phyloP scores from a whole-genome alignment of 768 basidiomycete species.

The Kwoniella dendrophila region DNA sequence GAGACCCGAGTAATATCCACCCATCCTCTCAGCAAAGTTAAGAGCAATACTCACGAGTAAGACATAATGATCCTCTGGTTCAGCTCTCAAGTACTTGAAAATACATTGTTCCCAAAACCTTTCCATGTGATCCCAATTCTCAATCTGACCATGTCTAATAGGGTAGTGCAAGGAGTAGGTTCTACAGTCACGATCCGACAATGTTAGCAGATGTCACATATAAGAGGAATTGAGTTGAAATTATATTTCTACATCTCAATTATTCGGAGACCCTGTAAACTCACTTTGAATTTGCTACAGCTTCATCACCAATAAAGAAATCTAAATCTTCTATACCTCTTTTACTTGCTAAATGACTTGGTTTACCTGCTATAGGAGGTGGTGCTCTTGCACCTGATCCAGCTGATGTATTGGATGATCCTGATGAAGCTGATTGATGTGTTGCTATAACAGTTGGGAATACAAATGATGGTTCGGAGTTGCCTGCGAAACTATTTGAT shows the following conservation, averaged over 20 bases:
- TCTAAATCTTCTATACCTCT: conserved; percentile 98
- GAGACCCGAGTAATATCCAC: background rate
- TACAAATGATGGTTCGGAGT: conserved; percentile 99
- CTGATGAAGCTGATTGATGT: conserved; percentile 65
- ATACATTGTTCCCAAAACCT: conserved; percentile 99
- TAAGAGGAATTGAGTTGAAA: no score
- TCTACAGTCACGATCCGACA: conserved; percentile 22
- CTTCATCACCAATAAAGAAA: conserved; percentile 99
- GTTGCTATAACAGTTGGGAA: conserved; percentile 98
- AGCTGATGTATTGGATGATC: conserved; percentile 28
- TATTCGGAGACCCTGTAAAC: conserved; percentile 11
- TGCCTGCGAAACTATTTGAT: conserved; percentile 81
- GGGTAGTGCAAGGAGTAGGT: conserved; percentile 96
- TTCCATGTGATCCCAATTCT: conserved; percentile 88
- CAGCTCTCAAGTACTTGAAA: conserved; percentile 98
- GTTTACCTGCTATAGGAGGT: conserved; percentile 74
- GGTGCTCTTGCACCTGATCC: conserved; percentile 58
- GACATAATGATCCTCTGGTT: conserved; percentile 99
- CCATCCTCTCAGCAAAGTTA: no score
- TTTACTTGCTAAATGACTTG: conserved; percentile 90
- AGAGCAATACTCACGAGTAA: conserved; percentile 69
- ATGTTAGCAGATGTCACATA: background rate
- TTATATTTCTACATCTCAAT: background rate
- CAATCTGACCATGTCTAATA: conserved; percentile 95
- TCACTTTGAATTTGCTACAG: conserved; percentile 83